These are phyloP conservation scores for Cryomyces minteri DNA, from an alignment of 495 filamentous ascomycete genomes.

Conservation along the genomic window DNA sequence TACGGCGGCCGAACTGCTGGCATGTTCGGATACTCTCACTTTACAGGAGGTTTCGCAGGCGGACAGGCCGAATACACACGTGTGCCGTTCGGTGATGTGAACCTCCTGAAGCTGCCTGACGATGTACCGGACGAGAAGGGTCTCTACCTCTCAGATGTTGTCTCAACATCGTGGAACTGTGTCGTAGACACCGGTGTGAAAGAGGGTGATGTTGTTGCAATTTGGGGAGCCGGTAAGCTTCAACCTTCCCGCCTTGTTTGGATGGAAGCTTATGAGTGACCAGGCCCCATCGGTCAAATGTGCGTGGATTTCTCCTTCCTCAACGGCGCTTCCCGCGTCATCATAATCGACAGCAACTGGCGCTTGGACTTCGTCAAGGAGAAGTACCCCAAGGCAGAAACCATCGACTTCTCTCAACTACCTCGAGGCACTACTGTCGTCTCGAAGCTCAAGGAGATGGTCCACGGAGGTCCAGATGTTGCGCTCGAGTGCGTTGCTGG, in stretches of 20 bases:
- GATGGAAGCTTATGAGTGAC: not conserved
- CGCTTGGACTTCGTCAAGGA: constrained; percentile 46
- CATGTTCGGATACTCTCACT: constrained; percentile 57
- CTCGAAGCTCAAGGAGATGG: constrained; percentile 53
- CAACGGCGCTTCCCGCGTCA: constrained; percentile 57
- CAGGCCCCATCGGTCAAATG: constrained; percentile 59
- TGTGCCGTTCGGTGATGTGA: constrained; percentile 67
- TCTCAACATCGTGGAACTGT: constrained; percentile 61
- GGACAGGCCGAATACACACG: constrained; percentile 80
- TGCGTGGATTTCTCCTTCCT: constrained; percentile 48
- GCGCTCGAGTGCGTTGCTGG: constrained; percentile 72
- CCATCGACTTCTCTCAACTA: constrained; percentile 35
- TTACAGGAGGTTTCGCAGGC: constrained; percentile 78
- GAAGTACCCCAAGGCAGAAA: constrained; percentile 45
- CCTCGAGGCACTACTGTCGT: constrained; percentile 40
- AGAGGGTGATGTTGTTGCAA: constrained; percentile 59
- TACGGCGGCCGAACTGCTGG: constrained; percentile 46
- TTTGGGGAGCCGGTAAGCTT: constrained; percentile 53
- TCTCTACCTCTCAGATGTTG: constrained; percentile 65
- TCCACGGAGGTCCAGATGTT: constrained; percentile 51
- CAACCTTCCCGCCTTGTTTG: not conserved
- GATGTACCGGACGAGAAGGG: constrained; percentile 75
- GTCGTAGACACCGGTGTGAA: constrained; percentile 75
- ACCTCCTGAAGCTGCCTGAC: constrained; percentile 63
- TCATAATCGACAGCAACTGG: constrained; percentile 69